Evolutionary conservation across 192 early-diverging fungal genomes (phyloP), one percentile per base, ranked within the genome.

Genomic region (Cladochytrium replicatum): DNA sequence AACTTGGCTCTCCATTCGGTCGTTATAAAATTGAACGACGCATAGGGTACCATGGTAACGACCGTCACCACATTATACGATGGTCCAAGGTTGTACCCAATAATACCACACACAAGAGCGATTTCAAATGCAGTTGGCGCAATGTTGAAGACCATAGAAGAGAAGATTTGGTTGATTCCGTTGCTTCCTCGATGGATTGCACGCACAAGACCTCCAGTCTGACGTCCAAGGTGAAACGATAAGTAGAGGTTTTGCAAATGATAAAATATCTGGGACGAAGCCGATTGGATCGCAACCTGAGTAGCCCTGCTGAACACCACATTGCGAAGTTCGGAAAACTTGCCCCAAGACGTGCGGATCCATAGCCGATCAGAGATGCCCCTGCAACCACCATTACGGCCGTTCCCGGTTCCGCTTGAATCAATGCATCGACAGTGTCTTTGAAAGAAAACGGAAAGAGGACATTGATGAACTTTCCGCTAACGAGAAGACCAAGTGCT

Each of bases 371-470:
- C 32, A 99, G 77, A 53, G 85, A 80, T n/a, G 91, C 83, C 13
- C 90, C 93, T 22, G 82, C 87, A 9, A 94, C 73, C 3, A 83
- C 79, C 40, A 81, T 57, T 32, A 92, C 64, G 4, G 83, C 83
- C 9, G 54, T 48, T 9, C 50, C 19, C 4, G 32, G 21, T 22
- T 41, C 71, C 11, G n/a, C n/a, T 38, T 77, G 48, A 52, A 83
- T 91, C 28, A 99, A 69, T 19, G 75, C 75, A 52, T 99, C 96
- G 29, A 99, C 80, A 29, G 88, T 77, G 43, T 86, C 61, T 65
- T 99, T 99, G 73, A 99, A 99, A 50, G 87, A 80, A 40, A 93
- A 84, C 0, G 96, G 96, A 28, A 99, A 90, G 57, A 88, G 87
- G 0, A 99, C 91, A 49, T 91, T 97, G 26, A 97, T 60, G 11